Percentiles rank a stretch among this genome's conserved stretches.
Conservation (phyloP, 805 yeast genomes). For the Spathaspora gorwiae region DNA sequence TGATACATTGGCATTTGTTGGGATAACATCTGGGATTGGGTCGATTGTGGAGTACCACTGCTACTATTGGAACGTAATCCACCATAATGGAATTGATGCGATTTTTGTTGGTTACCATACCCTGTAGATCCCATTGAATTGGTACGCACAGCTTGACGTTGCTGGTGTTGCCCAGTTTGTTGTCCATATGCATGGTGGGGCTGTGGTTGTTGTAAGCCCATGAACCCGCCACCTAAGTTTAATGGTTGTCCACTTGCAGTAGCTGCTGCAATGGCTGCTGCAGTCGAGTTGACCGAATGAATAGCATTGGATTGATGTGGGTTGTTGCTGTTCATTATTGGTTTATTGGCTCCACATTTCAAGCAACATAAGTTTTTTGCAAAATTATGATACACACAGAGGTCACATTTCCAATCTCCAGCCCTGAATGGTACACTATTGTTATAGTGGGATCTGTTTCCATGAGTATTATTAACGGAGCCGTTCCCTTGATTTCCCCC, state of each 20-base stretch:
- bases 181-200: conserved; percentile 9
- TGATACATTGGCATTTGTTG: conserved; percentile 4
- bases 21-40: background rate
- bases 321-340: conserved; percentile 15
- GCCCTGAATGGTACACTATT: conserved; percentile 87
- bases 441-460: conserved; percentile 14
- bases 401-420: conserved; percentile 94
- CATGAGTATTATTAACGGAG: conserved; percentile 7
- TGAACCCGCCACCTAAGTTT: conserved; percentile 22
- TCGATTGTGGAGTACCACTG: conserved; percentile 6
- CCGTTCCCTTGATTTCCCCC: background rate
- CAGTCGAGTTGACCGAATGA: conserved; percentile 38
- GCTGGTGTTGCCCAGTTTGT: conserved; percentile 11
- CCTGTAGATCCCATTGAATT: conserved; percentile 1
- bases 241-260: conserved; percentile 45
- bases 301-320: conserved; percentile 13
- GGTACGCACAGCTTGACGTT: conserved; percentile 7
- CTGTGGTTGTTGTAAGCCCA: conserved; percentile 31
- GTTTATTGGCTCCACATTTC: conserved; percentile 78
- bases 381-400: conserved; percentile 84
- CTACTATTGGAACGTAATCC: conserved; percentile 3
- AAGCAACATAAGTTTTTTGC: conserved; percentile 85
- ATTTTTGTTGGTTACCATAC: background rate
- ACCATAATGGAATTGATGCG: conserved; percentile 1
- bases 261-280: conserved; percentile 46